Base-by-base conservation (phyloP, 2,329 filamentous ascomycete genomes). In the Penicillium sp. region DNA sequence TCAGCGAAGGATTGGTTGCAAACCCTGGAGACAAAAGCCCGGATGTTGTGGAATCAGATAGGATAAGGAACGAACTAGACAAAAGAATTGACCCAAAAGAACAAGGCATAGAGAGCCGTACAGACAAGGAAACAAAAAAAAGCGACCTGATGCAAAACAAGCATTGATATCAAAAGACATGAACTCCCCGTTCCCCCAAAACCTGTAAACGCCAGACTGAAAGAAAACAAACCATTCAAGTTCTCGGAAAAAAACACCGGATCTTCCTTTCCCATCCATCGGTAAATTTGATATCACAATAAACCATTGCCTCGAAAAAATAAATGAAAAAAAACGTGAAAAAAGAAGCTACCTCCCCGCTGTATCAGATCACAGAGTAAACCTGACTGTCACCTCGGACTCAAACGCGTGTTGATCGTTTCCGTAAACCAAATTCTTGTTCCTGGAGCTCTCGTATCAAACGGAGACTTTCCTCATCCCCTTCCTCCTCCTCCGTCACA, bases 391-490 rank as follows among this genome's bases (percentile, higher is more conserved):
- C 31, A 11, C 31, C 24, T 4, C 5, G 21, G 18, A 24, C 13
- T 38, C 42, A 65, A 43, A 63, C 58, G 38, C 65, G 50, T 3
- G 60, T 53, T 9, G 55, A 51, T 48, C 74, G 68, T 62, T 72
- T 71, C 40, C 76, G 69, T 46, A 78, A 63, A 21, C 76, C 74
- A 48, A 77, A 77, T 24, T 78, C 76, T 52, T 76, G 71, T 58
- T 77, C 76, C 54, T 77, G 75, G 31, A 78, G 58, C 61, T 77
- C 73, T 53, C 73, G 71, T 45, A 78, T 78, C 44, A 78, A 57
- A 46, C 70, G 72, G 56, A 78, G 58, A 48, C 73, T 78, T 51
- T 78, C 75, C 7, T 70, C 68, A 58, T 78, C 76, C 8, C 69
- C 64, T 21, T 70, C 69, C 27, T 66, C 63, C 16, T 73, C 68